Evolutionary conservation across 2,329 filamentous ascomycete genomes (phyloP), one percentile per base, ranked within the genome.

Genomic region (Atkinsonella texensis): DNA sequence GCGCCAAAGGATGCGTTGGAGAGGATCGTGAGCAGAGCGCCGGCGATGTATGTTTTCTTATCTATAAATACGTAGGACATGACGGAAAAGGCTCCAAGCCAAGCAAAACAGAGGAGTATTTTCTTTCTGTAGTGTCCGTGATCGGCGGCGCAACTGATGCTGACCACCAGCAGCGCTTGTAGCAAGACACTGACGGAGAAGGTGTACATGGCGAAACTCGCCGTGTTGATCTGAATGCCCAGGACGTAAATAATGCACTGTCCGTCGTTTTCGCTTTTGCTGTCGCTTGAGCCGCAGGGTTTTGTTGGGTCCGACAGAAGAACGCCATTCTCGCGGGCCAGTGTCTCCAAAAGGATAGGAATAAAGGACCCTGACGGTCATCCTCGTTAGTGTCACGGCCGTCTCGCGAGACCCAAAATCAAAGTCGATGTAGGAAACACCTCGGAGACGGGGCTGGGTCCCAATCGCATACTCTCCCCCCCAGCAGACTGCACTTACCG

Each of bases 121-220:
- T 83, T 85, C 74, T 97, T 98, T 54, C 93, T 83, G 71, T 90
- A 93, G 59, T 80, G 85, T 56, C 93, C 93, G 68, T 97, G 91
- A 66, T 98, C 93, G 52, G 93, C 93, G 8, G 91, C 90, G 51
- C 88, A 93, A 62, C 89, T 95, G 75, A 98, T 95, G 63, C 89
- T 95, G 56, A 98, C 89, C 43, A 98, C 94, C 32, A 97, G 72
- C 31, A 97, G 69, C 1, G 90, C 87, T 66, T 98, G 93, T 11
- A 96, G 68, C 18, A 96, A 68, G 1, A 98, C 93, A 64, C 88
- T 94, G 62, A 94, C 74, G 53, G 89, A 95, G 68, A 98, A 98
- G 2, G 89, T 96, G 70, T 97, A 97, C 89, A 97, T 95, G 65
- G 89, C 91, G 67, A 97, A 96, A 67, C 87, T 94, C 38, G 91